Percentiles rank a stretch among this genome's conserved stretches.
phyloP scores from a whole-genome alignment of 2,329 filamentous ascomycete species.

The Dothistroma septosporum region DNA sequence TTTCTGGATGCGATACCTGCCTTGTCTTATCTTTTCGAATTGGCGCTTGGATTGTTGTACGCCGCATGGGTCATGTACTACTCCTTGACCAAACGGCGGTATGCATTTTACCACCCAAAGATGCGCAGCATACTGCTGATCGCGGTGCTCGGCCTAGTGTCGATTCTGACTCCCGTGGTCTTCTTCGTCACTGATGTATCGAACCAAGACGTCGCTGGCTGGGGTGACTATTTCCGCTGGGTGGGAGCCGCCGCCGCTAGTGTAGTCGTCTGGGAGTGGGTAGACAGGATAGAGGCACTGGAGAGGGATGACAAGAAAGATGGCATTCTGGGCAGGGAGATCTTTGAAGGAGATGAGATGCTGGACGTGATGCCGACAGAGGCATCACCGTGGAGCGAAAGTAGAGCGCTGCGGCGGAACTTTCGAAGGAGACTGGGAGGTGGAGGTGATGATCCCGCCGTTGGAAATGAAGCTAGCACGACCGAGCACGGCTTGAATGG shows the following conservation, averaged over 20 bases:
- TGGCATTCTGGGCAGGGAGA: constrained; percentile 81
- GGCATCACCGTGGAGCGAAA: constrained; percentile 51
- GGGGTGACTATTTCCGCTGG: constrained; percentile 95
- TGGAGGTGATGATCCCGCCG: constrained; percentile 31
- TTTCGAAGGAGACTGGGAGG: constrained; percentile 19
- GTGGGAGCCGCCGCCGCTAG: constrained; percentile 91
- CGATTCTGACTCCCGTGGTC: constrained; percentile 83
- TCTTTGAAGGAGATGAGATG: constrained; percentile 94
- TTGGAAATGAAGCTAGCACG: constrained; percentile 24
- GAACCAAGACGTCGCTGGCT: constrained; percentile 77
- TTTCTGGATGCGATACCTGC: constrained; percentile 90
- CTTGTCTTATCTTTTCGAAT: constrained; percentile 82
- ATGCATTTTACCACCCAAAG: constrained; percentile 82
- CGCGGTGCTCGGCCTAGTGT: constrained; percentile 69
- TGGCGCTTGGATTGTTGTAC: constrained; percentile 81
- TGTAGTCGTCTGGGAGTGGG: constrained; percentile 98
- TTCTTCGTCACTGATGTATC: constrained; percentile 92
- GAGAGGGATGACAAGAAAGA: constrained; percentile 93
- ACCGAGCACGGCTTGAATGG: constrained; percentile 28
- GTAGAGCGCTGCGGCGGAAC: constrained; percentile 36
- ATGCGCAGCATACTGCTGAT: constrained; percentile 88
- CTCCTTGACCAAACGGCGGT: constrained; percentile 82
- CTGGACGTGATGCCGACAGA: constrained; percentile 63
- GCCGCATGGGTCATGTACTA: constrained; percentile 94
- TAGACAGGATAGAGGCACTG: constrained; percentile 86